A percentile compares a stretch with the other conserved stretches of the same genome.
These are phyloP conservation scores for Voacanga thouarsii DNA, from an alignment of 257 asterid species.

Conservation along the genomic window DNA sequence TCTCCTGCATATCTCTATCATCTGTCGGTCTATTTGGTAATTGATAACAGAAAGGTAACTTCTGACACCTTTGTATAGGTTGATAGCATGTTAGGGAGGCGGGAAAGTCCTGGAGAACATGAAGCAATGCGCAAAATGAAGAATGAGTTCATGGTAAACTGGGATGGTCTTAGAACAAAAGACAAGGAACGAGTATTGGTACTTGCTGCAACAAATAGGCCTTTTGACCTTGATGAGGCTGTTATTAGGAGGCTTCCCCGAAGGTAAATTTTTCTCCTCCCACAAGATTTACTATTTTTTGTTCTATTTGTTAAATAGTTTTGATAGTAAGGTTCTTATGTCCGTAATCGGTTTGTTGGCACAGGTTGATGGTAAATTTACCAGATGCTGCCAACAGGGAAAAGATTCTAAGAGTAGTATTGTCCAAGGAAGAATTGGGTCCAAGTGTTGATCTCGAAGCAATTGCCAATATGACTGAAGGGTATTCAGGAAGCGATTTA, in stretches of 20 bases:
- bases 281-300: background rate
- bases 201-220: conserved; percentile 97
- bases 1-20: background rate
- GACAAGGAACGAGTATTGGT: conserved; percentile 87
- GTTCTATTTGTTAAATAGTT: background rate
- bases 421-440: conserved; percentile 82
- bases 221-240: conserved; percentile 96
- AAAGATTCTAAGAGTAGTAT: conserved; percentile 74
- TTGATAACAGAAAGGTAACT: background rate
- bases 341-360: background rate
- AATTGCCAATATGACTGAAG: conserved; percentile 82
- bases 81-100: conserved; percentile 93
- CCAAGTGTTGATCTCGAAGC: conserved; percentile 72
- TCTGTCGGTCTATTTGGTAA: background rate
- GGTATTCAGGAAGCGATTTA: conserved; percentile 97
- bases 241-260: conserved; percentile 89
- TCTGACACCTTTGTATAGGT: conserved; percentile 37
- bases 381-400: conserved; percentile 92
- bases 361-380: conserved; percentile 88
- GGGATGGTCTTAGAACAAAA: conserved; percentile 96
- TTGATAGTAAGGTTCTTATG: background rate
- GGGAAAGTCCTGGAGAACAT: conserved; percentile 92
- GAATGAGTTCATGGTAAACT: conserved; percentile 95
- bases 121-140: conserved; percentile 98
- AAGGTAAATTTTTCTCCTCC: conserved; percentile 40